Evolutionary conservation across 2,329 filamentous ascomycete species (phyloP).

Genomic region (Paraphaeosphaeria minitans): DNA sequence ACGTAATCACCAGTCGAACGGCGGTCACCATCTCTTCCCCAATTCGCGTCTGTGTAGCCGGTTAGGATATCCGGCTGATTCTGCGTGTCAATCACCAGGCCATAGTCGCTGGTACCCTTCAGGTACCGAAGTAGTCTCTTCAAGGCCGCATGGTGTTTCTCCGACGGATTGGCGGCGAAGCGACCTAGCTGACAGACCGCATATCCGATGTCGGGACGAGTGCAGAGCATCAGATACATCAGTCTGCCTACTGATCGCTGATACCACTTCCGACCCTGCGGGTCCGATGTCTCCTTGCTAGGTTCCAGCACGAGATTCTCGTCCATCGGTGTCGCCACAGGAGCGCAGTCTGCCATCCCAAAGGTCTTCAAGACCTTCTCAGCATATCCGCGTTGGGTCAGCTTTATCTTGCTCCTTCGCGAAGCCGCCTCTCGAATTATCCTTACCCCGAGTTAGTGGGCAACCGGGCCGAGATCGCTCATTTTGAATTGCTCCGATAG

Average conservation of each 20-base stretch:
- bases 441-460: constrained; percentile 31
- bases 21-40: too few species aligned
- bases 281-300: background rate
- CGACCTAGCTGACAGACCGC: background rate
- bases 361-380: constrained; percentile 15
- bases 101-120: background rate
- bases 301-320: background rate
- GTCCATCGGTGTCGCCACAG: background rate
- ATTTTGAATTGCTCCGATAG: constrained; percentile 28
- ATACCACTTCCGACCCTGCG: background rate
- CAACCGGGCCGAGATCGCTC: constrained; percentile 22
- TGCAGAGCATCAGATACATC: constrained; percentile 1
- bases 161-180: constrained; percentile 1
- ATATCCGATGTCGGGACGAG: constrained; percentile 6
- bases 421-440: constrained; percentile 15
- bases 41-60: constrained; percentile 1
- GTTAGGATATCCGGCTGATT: too few species aligned
- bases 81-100: background rate
- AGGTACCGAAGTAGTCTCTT: constrained; percentile 8
- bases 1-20: background rate
- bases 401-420: background rate
- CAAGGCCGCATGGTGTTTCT: constrained; percentile 1
- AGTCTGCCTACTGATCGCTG: background rate
- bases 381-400: constrained; percentile 25
- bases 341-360: background rate